Evolutionary conservation across 2,329 filamentous ascomycete genomes (phyloP).

Genomic region (Emericellopsis atlantica): DNA sequence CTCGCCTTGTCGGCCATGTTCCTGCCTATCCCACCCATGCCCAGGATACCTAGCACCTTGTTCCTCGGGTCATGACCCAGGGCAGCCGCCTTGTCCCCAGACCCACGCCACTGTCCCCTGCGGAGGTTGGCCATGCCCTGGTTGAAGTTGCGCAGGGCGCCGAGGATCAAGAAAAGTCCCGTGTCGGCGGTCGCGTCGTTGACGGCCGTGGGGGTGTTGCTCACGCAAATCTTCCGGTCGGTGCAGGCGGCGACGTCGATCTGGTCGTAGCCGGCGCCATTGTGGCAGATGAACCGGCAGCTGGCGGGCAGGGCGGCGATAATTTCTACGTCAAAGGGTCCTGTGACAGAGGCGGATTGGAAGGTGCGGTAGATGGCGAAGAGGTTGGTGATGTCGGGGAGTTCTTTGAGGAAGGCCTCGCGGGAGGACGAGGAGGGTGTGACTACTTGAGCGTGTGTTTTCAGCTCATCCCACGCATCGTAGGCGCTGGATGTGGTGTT

Average conservation of each 20-base stretch:
- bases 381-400: conserved; percentile 50
- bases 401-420: conserved; percentile 57
- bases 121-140: conserved; percentile 53
- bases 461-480: conserved; percentile 49
- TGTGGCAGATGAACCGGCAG: conserved; percentile 47
- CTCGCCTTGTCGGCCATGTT: conserved; percentile 64
- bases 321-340: conserved; percentile 59
- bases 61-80: conserved; percentile 67
- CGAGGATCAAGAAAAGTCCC: conserved; percentile 28
- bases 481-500: conserved; percentile 39
- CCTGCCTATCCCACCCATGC: conserved; percentile 76
- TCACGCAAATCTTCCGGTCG: conserved; percentile 52
- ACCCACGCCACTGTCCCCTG: conserved; percentile 54
- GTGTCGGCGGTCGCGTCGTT: conserved; percentile 69
- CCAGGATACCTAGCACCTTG: conserved; percentile 68
- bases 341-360: conserved; percentile 49
- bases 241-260: conserved; percentile 64
- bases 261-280: conserved; percentile 75
- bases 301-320: conserved; percentile 40
- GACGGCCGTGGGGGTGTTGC: conserved; percentile 70
- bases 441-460: conserved; percentile 51
- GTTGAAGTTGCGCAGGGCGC: conserved; percentile 64
- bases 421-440: conserved; percentile 48
- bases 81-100: conserved; percentile 24
- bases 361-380: conserved; percentile 61